Conservation (phyloP, 2,329 filamentous ascomycete genomes). For the Talaromyces sp. region DNA sequence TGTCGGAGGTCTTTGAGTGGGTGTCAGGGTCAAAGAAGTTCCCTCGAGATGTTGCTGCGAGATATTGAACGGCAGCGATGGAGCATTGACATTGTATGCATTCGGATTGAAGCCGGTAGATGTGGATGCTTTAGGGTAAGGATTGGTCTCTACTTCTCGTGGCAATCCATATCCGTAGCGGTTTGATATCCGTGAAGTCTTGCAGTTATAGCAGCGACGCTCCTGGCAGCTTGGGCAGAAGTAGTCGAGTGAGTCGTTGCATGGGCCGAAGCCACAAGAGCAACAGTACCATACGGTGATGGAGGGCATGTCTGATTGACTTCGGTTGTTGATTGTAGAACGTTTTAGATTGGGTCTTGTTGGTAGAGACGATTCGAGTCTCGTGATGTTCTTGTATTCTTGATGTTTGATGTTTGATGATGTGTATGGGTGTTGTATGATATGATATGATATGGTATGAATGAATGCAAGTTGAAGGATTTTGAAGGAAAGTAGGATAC, state of each 20-base stretch:
- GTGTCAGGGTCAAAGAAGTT: not conserved
- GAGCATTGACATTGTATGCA: not conserved
- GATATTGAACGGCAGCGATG: not conserved
- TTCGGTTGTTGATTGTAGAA: not conserved
- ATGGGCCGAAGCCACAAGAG: conserved; percentile 32
- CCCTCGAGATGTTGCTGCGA: not conserved
- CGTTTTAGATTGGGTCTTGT: not conserved
- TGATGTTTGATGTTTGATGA: not conserved
- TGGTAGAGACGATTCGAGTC: not conserved
- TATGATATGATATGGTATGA: not conserved
- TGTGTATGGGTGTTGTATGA: not conserved
- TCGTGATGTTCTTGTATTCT: not conserved
- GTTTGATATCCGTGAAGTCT: not conserved
- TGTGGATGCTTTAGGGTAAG: not conserved
- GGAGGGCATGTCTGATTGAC: conserved; percentile 12
- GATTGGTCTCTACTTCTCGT: not conserved
- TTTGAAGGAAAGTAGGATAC: not conserved
- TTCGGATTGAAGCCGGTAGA: not conserved
- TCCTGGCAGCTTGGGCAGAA: conserved; percentile 28
- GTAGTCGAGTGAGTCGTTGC: conserved; percentile 25
- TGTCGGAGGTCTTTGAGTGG: not conserved
- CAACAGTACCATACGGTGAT: conserved; percentile 34
- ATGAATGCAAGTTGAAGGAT: too few relatives aligned
- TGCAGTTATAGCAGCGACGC: conserved; percentile 24
- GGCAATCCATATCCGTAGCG: not conserved